Percentiles rank a stretch among this genome's conserved stretches.
Evolutionary conservation across 2,329 filamentous ascomycete species (phyloP).

Genomic region (Metarhizium robertsii): DNA sequence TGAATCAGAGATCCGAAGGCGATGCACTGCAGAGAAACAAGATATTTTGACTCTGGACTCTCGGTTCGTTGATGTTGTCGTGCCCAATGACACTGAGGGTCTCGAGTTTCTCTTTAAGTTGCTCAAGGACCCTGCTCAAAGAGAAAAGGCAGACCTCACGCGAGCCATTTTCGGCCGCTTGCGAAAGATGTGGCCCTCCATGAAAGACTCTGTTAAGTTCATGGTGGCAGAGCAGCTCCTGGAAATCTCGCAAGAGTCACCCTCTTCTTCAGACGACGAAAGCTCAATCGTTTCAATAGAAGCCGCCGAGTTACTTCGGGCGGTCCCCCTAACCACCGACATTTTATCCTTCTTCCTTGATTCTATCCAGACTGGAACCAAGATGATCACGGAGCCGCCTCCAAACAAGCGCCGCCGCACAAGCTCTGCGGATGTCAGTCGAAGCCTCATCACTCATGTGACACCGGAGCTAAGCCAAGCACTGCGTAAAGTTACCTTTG

Average conservation of each 20-base stretch:
- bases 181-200: conserved; percentile 59
- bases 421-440: conserved; percentile 60
- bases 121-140: conserved; percentile 30
- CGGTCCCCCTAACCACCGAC: conserved; percentile 62
- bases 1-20: conserved; percentile 37
- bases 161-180: conserved; percentile 60
- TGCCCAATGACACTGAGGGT: conserved; percentile 43
- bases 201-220: conserved; percentile 55
- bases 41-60: conserved; percentile 33
- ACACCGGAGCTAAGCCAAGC: conserved; percentile 57
- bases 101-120: conserved; percentile 42
- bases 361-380: conserved; percentile 62
- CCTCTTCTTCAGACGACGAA: conserved; percentile 20
- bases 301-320: conserved; percentile 63
- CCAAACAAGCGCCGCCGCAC: conserved; percentile 72
- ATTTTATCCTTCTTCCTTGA: conserved; percentile 65
- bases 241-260: conserved; percentile 43
- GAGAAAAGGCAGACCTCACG: conserved; percentile 42
- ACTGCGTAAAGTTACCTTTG: conserved; percentile 71
- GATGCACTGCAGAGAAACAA: conserved; percentile 29
- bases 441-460: conserved; percentile 49
- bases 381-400: conserved; percentile 62
- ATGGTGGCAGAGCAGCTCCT: conserved; percentile 54
- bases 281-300: conserved; percentile 38
- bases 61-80: conserved; percentile 40